A percentile compares a stretch with the other conserved stretches of the same genome.
Conservation (phyloP, 345 rosid genomes). For the Populus ilicifolia region DNA sequence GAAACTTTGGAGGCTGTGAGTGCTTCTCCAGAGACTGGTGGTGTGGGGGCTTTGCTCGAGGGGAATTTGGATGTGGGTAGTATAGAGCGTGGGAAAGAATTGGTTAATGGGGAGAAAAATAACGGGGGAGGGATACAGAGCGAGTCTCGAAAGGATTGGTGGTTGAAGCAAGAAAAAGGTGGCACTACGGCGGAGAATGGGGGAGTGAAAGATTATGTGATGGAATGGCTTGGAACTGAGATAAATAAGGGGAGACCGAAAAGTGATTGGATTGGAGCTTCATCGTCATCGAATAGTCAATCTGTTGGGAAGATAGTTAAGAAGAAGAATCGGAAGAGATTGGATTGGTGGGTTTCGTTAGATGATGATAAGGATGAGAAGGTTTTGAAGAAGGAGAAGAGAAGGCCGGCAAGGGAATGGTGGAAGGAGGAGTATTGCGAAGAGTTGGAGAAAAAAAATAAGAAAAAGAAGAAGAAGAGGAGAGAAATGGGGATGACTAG, state of each 20-base stretch:
- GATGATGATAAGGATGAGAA: slow-evolving; percentile 61
- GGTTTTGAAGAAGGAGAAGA: slow-evolving; percentile 50
- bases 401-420: slow-evolving; percentile 87
- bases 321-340: slow-evolving; percentile 49
- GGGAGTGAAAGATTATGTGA: slow-evolving; percentile 74
- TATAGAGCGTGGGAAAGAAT: slow-evolving; percentile 42
- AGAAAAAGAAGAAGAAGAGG: slow-evolving; percentile 48
- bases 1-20: slow-evolving; percentile 27
- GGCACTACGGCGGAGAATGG: slow-evolving; percentile 26
- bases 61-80: slow-evolving; percentile 37
- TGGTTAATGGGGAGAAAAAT: slow-evolving; percentile 14
- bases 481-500: slow-evolving; percentile 27
- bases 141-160: slow-evolving; percentile 60
- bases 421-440: slow-evolving; percentile 95
- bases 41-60: slow-evolving; percentile 29
- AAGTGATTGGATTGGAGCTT: slow-evolving; percentile 57
- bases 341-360: slow-evolving; percentile 90
- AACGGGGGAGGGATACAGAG: slow-evolving; percentile 19
- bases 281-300: slow-evolving; percentile 29
- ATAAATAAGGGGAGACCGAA: slow-evolving; percentile 73
- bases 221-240: slow-evolving; percentile 91
- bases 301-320: slow-evolving; percentile 30
- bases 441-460: slow-evolving; percentile 63
- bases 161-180: slow-evolving; percentile 59
- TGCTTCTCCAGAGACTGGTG: slow-evolving; percentile 34